Conservation (phyloP, 2,329 filamentous ascomycete genomes). For the Pyricularia sp. region DNA sequence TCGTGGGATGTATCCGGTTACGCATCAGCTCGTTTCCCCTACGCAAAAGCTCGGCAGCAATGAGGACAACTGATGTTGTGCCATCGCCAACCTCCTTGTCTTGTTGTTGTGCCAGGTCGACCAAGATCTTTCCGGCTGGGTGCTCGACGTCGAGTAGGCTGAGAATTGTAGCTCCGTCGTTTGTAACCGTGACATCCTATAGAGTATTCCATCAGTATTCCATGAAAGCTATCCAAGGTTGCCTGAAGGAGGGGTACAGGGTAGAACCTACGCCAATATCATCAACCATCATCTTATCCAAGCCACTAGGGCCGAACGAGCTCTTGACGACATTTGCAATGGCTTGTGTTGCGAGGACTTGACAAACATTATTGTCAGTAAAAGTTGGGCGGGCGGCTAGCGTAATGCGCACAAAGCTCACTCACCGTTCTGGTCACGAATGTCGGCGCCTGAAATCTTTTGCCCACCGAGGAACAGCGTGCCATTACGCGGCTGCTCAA, state of each 20-base stretch:
- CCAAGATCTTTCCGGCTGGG: constrained; percentile 94
- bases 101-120: constrained; percentile 95
- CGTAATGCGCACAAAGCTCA: neutral
- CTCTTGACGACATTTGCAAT: constrained; percentile 99
- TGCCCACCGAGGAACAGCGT: constrained; percentile 93
- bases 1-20: constrained; percentile 99
- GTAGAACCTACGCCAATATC: constrained; percentile 72
- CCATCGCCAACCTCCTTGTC: constrained; percentile 99
- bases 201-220: neutral
- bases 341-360: constrained; percentile 88
- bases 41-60: constrained; percentile 88
- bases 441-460: constrained; percentile 95
- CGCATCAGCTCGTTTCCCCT: constrained; percentile 97
- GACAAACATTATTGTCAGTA: constrained; percentile 1
- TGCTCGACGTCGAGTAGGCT: constrained; percentile 94
- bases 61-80: constrained; percentile 94
- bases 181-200: constrained; percentile 95
- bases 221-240: constrained; percentile 3
- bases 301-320: constrained; percentile 91
- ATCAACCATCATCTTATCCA: constrained; percentile 99
- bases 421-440: constrained; percentile 89
- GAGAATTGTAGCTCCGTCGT: constrained; percentile 96
- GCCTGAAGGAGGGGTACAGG: neutral
- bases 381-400: constrained; percentile 12
- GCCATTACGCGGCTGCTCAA: constrained; percentile 90